Evolutionary conservation across 2,329 filamentous ascomycete genomes (phyloP), one percentile per base, ranked within the genome.

Genomic region (Hirsutella thompsonii): DNA sequence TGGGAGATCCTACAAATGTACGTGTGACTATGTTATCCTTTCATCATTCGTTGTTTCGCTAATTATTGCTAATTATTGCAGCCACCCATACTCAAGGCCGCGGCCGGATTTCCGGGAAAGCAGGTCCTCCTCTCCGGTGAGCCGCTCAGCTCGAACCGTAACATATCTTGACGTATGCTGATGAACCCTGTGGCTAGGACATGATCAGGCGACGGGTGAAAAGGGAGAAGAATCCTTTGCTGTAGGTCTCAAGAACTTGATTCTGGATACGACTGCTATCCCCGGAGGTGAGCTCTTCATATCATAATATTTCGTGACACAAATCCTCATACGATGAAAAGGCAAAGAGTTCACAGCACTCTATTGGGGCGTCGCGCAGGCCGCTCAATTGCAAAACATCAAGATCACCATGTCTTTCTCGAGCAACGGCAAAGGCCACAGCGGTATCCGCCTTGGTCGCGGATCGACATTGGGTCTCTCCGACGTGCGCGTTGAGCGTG

Each of bases 301-400:
- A 16, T 21, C 37, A 13, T 19, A 19, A 5, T 36, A 10, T 26
- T 19, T 6, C 4, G 14, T 14, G n/a, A n/a, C 19, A 9, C 8
- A 30, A n/a, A 10, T 18, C 18, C 26, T 32, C 16, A 40, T 5
- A 9, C 14, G 10, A 16, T 13, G 9, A 6, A 23, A 18, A 49
- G 49, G 51, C 38, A 55, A 51, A 9, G 45, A 44, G 1, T 66
- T 67, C 36, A 60, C 58, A 3, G 64, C 64, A 4, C 55, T 68
- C 0, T 61, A 52, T 35, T 68, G 65, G 65, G 60, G 63, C 9
- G 64, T 68, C n/a, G 64, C 64, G 2, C 63, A 68, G 43, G 63
- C 44, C 14, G 56, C 60, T 1, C 60, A 66, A 37, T 52, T 67
- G 6, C 62, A 64, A 36, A 68, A 68, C 41, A 49, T 68, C 44